Evolutionary conservation across 352 stramenopile genomes (phyloP).

Genomic region (Elongisporangium senticosum): DNA sequence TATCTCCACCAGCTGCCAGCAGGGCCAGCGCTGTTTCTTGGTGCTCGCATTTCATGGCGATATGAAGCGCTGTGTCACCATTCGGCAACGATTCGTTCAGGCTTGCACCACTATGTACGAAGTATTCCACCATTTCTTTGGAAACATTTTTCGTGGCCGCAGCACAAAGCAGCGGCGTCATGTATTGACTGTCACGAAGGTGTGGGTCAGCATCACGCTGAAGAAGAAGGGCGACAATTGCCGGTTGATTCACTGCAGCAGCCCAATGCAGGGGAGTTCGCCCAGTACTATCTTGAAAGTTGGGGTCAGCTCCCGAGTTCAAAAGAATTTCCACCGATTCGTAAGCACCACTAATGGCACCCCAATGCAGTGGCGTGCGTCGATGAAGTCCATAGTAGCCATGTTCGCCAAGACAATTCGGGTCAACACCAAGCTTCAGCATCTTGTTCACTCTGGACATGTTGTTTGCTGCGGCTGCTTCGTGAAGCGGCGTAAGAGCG

Average conservation of each 20-base stretch:
- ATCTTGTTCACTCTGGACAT: constrained; percentile 29
- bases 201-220: constrained; percentile 44
- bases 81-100: constrained; percentile 64
- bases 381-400: constrained; percentile 62
- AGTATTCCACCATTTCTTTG: constrained; percentile 42
- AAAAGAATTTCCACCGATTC: constrained; percentile 42
- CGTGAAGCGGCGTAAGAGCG: constrained; percentile 62
- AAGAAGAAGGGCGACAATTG: constrained; percentile 45
- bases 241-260: constrained; percentile 44
- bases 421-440: constrained; percentile 40
- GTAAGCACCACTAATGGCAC: constrained; percentile 43
- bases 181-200: constrained; percentile 45
- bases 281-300: constrained; percentile 61
- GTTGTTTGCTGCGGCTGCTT: constrained; percentile 45
- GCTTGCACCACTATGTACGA: constrained; percentile 46
- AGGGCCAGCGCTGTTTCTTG: constrained; percentile 56
- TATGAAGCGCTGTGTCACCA: constrained; percentile 66
- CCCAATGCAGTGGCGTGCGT: constrained; percentile 70
- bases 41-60: constrained; percentile 69
- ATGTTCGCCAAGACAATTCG: constrained; percentile 64
- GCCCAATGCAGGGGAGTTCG: constrained; percentile 69
- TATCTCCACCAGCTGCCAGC: constrained; percentile 43
- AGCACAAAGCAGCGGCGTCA: constrained; percentile 64
- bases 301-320: constrained; percentile 47
- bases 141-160: constrained; percentile 46